Conservation (phyloP, 2,329 filamentous ascomycete species). For the Plectosphaerella cucumerina region DNA sequence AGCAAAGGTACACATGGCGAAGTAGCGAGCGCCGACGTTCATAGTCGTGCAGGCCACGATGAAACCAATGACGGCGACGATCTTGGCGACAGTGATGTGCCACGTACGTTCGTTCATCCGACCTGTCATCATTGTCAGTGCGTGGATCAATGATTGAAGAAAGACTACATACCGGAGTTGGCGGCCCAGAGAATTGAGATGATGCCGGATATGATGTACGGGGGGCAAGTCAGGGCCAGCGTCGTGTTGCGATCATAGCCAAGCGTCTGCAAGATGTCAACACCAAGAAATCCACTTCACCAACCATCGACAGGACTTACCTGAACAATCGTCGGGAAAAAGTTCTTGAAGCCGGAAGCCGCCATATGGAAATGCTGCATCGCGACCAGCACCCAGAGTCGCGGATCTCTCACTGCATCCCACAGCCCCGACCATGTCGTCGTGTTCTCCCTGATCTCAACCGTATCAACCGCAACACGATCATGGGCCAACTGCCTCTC, state of each 20-base stretch:
- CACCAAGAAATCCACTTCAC: too few species aligned
- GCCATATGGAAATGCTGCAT: conserved; percentile 46
- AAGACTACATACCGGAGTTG: conserved; percentile 27
- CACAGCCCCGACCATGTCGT: conserved; percentile 34
- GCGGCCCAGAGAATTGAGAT: conserved; percentile 28
- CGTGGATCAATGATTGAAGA: conserved; percentile 32
- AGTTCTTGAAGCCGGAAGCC: conserved; percentile 39
- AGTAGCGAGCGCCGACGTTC: conserved; percentile 19
- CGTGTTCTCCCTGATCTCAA: conserved; percentile 17
- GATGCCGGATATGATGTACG: conserved; percentile 34
- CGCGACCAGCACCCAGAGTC: conserved; percentile 39
- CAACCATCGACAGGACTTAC: too few species aligned
- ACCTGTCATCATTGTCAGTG: conserved; percentile 32
- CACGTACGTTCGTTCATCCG: conserved; percentile 41
- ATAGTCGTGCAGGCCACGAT: conserved; percentile 23
- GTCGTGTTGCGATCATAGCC: conserved; percentile 36
- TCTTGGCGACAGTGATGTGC: conserved; percentile 39
- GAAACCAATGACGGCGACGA: conserved; percentile 26
- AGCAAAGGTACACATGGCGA: conserved; percentile 23
- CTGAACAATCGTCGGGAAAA: conserved; percentile 33
- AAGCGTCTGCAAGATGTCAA: conserved; percentile 18
- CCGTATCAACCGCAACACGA: conserved; percentile 28
- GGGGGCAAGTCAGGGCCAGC: conserved; percentile 38
- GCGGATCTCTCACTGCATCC: conserved; percentile 35
- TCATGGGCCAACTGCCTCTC: conserved; percentile 36